Base-by-base conservation (phyloP, 495 filamentous ascomycete genomes). In the Tirmania nivea region DNA sequence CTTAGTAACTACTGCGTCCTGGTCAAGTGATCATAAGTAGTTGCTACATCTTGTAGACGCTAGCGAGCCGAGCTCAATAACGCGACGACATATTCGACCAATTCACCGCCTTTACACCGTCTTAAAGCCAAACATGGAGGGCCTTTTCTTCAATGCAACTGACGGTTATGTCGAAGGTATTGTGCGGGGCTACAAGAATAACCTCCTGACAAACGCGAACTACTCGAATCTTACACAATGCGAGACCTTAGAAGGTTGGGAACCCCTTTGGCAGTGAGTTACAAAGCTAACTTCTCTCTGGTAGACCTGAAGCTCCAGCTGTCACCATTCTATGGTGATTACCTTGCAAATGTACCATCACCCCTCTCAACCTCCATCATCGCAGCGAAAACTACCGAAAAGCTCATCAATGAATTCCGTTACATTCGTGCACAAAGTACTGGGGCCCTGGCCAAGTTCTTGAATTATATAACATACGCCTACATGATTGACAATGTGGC, bases 401-500 rank as follows among this genome's bases (percentile, higher is more conserved):
- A 99, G 74, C 78, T 99, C 60, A 86, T 96, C 60, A 79, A 87
- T 53, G 92, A 99, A 66, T 99, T 99, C 69, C 80, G 86, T 56
- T 99, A 99, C 66, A 72, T 99, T 51, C 80, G 87, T 59, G 86
- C 85, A 42, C 92, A 96, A 64, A 80, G 92, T 14, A 83, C 83
- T 6, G 92, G 90, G 8, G 83, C 85, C 0, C 77, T 94, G 19
- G 80, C 87, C 51, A 86, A 84, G 61, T 99, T 99, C 67, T 80
- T 96, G 70, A 85, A 94, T 63, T 99, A 94, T 67, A 71, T 99
- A 53, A 96, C 89, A 10, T 96, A 99, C 63, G 87, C 86, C 49
- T 99, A 99, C 73, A 99, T 99, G 90, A 99, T 99, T 68, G 90
- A 99, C 69, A 99, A 99, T 66, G 86, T 99, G 42, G 92, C 90